phyloP scores from a whole-genome alignment of 495 filamentous ascomycete species.

The Terfezia claveryi region DNA sequence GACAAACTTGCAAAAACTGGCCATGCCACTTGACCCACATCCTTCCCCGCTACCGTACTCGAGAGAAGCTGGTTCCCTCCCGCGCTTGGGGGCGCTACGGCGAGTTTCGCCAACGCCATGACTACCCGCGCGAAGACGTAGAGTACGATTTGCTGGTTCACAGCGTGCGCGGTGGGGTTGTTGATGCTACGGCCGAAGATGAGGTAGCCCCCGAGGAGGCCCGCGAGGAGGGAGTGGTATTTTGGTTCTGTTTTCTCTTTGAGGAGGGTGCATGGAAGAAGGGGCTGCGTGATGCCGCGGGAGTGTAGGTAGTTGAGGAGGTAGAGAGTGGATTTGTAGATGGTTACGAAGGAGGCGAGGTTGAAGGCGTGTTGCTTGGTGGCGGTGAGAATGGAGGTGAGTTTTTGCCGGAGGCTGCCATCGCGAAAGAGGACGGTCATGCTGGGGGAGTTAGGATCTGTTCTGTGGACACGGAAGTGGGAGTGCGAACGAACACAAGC shows the following conservation, averaged over 20 bases:
- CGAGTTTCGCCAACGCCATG: conserved; percentile 61
- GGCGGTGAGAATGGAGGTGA: conserved; percentile 53
- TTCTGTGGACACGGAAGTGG: background rate
- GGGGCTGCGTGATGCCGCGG: conserved; percentile 33
- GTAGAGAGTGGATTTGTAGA: conserved; percentile 48
- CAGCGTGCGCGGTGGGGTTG: conserved; percentile 27
- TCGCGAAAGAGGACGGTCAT: conserved; percentile 92
- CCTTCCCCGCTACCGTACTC: conserved; percentile 16
- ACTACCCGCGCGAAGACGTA: conserved; percentile 89
- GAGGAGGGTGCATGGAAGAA: background rate
- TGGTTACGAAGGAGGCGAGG: conserved; percentile 65
- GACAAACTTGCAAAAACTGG: conserved; percentile 69
- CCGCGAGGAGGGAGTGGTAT: conserved; percentile 75
- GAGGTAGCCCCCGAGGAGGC: conserved; percentile 70
- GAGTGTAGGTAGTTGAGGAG: conserved; percentile 48
- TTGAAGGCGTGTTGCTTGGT: conserved; percentile 82
- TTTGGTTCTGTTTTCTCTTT: conserved; percentile 21
- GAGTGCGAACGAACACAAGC: conserved; percentile 42
- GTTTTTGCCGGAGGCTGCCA: conserved; percentile 64
- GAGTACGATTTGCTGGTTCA: conserved; percentile 95
- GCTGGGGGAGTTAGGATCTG: conserved; percentile 20
- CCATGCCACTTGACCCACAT: conserved; percentile 35
- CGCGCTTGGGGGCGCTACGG: conserved; percentile 36
- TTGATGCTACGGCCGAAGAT: conserved; percentile 73
- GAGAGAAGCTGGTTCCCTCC: conserved; percentile 9